Evolutionary conservation across 1,284 basidiomycete species (phyloP).

Genomic region (Malassezia restricta): DNA sequence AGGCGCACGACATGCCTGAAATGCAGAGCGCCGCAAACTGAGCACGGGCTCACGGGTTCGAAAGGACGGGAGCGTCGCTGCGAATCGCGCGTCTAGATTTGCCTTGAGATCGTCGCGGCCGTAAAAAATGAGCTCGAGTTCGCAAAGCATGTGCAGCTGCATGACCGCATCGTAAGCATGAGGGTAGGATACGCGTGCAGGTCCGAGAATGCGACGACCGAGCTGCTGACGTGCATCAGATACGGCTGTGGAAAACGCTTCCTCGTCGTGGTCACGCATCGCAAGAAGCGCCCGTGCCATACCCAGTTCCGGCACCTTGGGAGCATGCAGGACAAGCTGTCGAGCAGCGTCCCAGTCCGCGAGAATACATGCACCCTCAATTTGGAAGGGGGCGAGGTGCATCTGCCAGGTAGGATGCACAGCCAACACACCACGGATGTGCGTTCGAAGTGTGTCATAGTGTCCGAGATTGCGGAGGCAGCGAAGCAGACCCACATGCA

Average conservation of each 20-base stretch:
- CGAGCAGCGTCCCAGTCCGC: slow-evolving; percentile 66
- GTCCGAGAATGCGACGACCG: slow-evolving; percentile 68
- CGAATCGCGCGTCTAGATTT: slow-evolving; percentile 57
- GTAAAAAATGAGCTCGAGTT: slow-evolving; percentile 60
- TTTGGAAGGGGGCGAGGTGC: slow-evolving; percentile 67
- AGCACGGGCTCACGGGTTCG: slow-evolving; percentile 79
- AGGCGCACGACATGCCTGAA: slow-evolving; percentile 52
- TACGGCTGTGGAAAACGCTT: slow-evolving; percentile 48
- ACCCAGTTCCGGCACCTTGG: slow-evolving; percentile 57
- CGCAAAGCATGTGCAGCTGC: slow-evolving; percentile 75
- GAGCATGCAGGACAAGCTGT: slow-evolving; percentile 47
- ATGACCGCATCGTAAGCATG: slow-evolving; percentile 76
- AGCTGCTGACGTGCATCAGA: slow-evolving; percentile 61
- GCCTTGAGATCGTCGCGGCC: slow-evolving; percentile 10
- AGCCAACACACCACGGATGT: slow-evolving; percentile 80
- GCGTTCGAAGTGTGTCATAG: slow-evolving; percentile 90
- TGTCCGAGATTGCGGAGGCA: slow-evolving; percentile 91
- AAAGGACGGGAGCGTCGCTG: slow-evolving; percentile 76
- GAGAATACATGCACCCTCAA: slow-evolving; percentile 90
- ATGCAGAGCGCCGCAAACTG: slow-evolving; percentile 76
- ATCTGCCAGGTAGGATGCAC: slow-evolving; percentile 73
- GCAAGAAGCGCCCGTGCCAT: slow-evolving; percentile 73
- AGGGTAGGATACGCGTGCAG: slow-evolving; percentile 62
- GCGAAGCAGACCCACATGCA: slow-evolving; percentile 77
- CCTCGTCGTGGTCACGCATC: slow-evolving; percentile 54